These are phyloP conservation scores for Aspergillus alliaceus DNA, from an alignment of 2,329 filamentous ascomycete species.

Conservation along the genomic window DNA sequence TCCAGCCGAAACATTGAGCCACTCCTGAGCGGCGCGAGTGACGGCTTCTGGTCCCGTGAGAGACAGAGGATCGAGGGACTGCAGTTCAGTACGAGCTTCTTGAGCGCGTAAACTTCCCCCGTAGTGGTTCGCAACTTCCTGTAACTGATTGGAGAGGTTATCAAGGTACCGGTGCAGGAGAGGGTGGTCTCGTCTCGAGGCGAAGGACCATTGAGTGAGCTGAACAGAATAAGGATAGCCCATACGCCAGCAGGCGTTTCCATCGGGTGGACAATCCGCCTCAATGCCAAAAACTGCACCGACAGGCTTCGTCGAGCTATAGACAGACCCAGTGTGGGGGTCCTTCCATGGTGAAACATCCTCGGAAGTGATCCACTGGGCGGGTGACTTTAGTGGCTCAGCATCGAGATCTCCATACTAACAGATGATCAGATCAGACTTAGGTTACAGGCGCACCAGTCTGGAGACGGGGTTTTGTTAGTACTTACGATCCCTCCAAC, in stretches of 20 bases:
- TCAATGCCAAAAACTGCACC: conserved; percentile 32
- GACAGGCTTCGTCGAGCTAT: conserved; percentile 21
- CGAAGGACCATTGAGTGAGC: conserved; percentile 35
- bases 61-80: conserved; percentile 26
- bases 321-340: conserved; percentile 17
- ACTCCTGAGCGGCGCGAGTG: conserved; percentile 25
- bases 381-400: conserved; percentile 26
- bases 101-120: not conserved
- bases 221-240: conserved; percentile 35
- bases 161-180: conserved; percentile 29
- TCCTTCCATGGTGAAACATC: conserved; percentile 31
- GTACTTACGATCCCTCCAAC: conserved; percentile 19
- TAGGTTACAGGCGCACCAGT: not conserved
- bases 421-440: not conserved
- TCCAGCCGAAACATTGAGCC: conserved; percentile 21
- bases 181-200: conserved; percentile 27
- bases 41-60: conserved; percentile 34
- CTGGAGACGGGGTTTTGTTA: not conserved
- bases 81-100: conserved; percentile 4
- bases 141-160: conserved; percentile 8
- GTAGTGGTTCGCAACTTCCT: not conserved
- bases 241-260: conserved; percentile 34
- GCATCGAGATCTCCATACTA: conserved; percentile 37
- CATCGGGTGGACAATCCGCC: conserved; percentile 28
- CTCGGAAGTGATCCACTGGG: conserved; percentile 24